phyloP scores from a whole-genome alignment of 1,139 yeast species.

The Magnusiomyces fungicola region DNA sequence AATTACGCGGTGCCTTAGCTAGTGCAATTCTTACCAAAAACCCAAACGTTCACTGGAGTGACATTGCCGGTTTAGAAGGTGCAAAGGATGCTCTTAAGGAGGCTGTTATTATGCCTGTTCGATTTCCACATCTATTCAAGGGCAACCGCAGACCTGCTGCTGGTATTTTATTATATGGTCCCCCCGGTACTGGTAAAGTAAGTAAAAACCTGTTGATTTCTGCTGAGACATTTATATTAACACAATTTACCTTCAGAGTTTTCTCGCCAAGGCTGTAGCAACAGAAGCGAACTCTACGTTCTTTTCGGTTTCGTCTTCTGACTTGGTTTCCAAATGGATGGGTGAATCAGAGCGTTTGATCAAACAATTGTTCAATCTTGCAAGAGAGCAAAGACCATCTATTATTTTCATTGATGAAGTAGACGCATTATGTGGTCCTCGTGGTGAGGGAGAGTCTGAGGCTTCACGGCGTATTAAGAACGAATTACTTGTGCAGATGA shows the following conservation, averaged over 20 bases:
- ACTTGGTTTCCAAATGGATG: slow-evolving; percentile 97
- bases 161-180: slow-evolving; percentile 90
- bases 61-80: slow-evolving; percentile 88
- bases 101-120: slow-evolving; percentile 92
- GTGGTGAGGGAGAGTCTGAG: slow-evolving; percentile 98
- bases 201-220: too few species aligned
- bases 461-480: slow-evolving; percentile 95
- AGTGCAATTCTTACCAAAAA: slow-evolving; percentile 89
- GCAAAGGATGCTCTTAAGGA: slow-evolving; percentile 97
- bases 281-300: slow-evolving; percentile 97
- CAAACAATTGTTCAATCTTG: slow-evolving; percentile 90
- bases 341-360: slow-evolving; percentile 96
- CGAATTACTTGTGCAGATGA: slow-evolving; percentile 94
- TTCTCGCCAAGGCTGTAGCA: slow-evolving; percentile 95
- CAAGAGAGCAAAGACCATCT: slow-evolving; percentile 90
- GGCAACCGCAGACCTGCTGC: slow-evolving; percentile 92
- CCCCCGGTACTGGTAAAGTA: slow-evolving; percentile 99
- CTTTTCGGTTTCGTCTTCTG: slow-evolving; percentile 90
- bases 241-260: too few species aligned
- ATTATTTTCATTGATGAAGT: slow-evolving; percentile 97
- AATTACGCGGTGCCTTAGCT: slow-evolving; percentile 82
- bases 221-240: too few species aligned
- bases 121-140: slow-evolving; percentile 87
- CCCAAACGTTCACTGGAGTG: slow-evolving; percentile 93
- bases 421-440: slow-evolving; percentile 94